These are phyloP conservation scores for Hemileia vastatrix DNA, from an alignment of 1,284 basidiomycete species.

Conservation along the genomic window DNA sequence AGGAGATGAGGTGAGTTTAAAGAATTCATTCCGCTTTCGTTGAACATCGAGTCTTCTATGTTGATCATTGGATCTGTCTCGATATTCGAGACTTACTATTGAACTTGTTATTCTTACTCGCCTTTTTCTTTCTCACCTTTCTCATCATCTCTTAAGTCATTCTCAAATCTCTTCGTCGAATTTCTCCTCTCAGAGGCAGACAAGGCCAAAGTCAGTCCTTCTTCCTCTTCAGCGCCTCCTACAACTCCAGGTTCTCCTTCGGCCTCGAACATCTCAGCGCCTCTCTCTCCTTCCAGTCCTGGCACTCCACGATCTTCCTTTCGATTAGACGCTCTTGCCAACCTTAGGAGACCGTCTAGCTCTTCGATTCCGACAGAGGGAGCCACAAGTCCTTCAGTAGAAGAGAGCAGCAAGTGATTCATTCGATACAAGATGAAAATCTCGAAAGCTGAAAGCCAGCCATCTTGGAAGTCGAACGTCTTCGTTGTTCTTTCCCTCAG, in stretches of 20 bases:
- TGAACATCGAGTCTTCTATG: neutral
- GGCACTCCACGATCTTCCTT: neutral
- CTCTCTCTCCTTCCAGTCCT: neutral
- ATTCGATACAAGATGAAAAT: no score
- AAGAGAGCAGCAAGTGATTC: neutral
- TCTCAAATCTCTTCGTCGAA: conserved; percentile 41
- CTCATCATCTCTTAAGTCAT: conserved; percentile 26
- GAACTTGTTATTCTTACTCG: neutral
- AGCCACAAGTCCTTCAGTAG: neutral
- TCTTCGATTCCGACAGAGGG: neutral
- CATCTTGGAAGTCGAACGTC: no score
- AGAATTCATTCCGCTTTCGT: neutral
- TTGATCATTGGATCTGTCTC: neutral
- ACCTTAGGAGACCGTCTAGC: neutral
- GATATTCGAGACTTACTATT: neutral
- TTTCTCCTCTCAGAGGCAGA: conserved; percentile 40
- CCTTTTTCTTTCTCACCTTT: neutral
- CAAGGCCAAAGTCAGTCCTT: conserved; percentile 12
- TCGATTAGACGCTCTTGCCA: neutral
- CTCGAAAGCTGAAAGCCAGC: no score
- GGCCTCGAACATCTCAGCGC: neutral
- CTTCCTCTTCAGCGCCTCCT: neutral
- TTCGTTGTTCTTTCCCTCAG: no score
- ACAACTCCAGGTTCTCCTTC: neutral
- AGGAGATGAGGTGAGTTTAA: conserved; percentile 29